Evolutionary conservation across 2,329 filamentous ascomycete genomes (phyloP).

Genomic region (Colletotrichum tropicicola): DNA sequence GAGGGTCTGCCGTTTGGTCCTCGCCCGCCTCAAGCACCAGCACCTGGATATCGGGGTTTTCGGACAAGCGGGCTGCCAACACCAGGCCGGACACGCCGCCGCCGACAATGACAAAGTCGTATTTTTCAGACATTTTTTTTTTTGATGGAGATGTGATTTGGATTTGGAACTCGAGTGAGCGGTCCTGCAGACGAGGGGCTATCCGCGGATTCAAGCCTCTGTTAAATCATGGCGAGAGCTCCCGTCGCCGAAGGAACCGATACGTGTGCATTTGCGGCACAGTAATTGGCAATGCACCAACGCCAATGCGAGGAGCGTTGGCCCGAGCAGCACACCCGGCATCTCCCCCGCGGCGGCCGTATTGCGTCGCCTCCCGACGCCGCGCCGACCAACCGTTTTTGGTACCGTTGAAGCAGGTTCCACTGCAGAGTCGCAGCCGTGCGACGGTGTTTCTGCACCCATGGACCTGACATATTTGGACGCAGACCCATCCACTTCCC

Average conservation of each 20-base stretch:
- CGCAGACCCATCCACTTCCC: slow-evolving; percentile 10
- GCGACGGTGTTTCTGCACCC: slow-evolving; percentile 15
- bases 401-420: slow-evolving; percentile 19
- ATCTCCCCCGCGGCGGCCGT: slow-evolving; percentile 17
- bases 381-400: slow-evolving; percentile 9
- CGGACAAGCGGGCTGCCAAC: slow-evolving; percentile 28
- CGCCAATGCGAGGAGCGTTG: neutral
- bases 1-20: slow-evolving; percentile 36
- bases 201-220: neutral
- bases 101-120: slow-evolving; percentile 30
- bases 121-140: slow-evolving; percentile 32
- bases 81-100: slow-evolving; percentile 30
- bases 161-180: neutral
- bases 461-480: slow-evolving; percentile 8
- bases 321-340: neutral
- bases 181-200: neutral
- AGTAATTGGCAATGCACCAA: neutral
- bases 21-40: slow-evolving; percentile 40
- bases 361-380: slow-evolving; percentile 1
- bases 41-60: slow-evolving; percentile 32
- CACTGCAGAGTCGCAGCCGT: slow-evolving; percentile 21
- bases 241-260: neutral
- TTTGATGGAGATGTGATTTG: neutral
- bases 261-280: slow-evolving; percentile 4
- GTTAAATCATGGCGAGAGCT: slow-evolving; percentile 22